Percentiles rank a stretch among this genome's conserved stretches.
Conservation (phyloP, 2,329 filamentous ascomycete species). For the Ophiobolus disseminans region DNA sequence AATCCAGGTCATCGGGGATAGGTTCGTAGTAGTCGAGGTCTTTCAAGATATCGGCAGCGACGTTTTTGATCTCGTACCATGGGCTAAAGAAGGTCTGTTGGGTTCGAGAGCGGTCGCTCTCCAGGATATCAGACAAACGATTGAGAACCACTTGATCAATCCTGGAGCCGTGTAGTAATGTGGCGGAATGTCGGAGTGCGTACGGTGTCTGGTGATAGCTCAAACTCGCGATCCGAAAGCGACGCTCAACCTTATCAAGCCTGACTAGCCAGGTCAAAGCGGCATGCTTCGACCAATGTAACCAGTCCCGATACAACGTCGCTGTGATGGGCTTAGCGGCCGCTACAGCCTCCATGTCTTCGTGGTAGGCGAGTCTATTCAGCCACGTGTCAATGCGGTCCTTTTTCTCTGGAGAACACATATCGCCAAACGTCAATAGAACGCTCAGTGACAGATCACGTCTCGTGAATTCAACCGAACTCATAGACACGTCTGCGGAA, state of each 20-base stretch:
- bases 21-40: not conserved
- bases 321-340: not conserved
- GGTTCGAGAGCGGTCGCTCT: conserved; percentile 2
- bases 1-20: not conserved
- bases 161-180: not conserved
- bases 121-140: conserved; percentile 8
- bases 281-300: conserved; percentile 2
- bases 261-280: conserved; percentile 7
- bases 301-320: conserved; percentile 10
- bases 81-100: conserved; percentile 9
- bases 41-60: not conserved
- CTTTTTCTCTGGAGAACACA: no score
- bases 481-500: no score
- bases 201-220: conserved; percentile 11
- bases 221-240: conserved; percentile 7
- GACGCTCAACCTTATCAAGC: conserved; percentile 10
- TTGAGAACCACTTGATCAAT: not conserved
- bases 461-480: no score
- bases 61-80: conserved; percentile 6
- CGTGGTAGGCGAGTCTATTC: not conserved
- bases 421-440: no score
- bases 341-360: not conserved
- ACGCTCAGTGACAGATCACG: no score
- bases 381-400: conserved; percentile 2
- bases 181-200: conserved; percentile 4